Base-by-base conservation (phyloP, 345 rosid species). In the Gossypium mustelinum region DNA sequence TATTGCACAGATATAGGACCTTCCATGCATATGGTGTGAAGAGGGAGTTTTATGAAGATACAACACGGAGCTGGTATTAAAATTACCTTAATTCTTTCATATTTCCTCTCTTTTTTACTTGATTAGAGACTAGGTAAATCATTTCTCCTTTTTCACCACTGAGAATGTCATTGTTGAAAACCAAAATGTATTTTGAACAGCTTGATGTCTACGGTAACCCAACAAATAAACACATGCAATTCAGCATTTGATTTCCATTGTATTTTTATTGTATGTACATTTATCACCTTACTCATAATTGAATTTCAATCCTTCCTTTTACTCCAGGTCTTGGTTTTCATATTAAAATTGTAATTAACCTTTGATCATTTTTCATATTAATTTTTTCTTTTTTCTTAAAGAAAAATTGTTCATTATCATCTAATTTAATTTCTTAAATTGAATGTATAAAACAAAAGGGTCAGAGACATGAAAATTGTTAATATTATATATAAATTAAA, bases 1-100 rank as follows among this genome's bases (percentile, higher is more conserved):
- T 54, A 77, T 79, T 8, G 89, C 89, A 13, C 90, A 88, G 79
- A 54, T 89, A 76, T 88, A 82, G 84, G 52, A 12, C 50, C 45
- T 3, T 2, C 17, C 51, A 55, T 27, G 58, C 62, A 34, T 55
- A 4, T 39, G 14, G 34, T 22, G 22, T 10, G 34, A 71, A 52
- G 20, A 34, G 11, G 48, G 48, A 50, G 34, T 55, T 70, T 34
- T 52, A 34, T 4, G 61, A 52, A 54, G 74, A 55, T 18, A 41
- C 34, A 55, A 18, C 20, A 12, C 63, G 8, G 8, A 67, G 17
- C n/a, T 67, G 54, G 34, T 18, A 22, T 67, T 67, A 34, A 34
- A 34, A 34, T 34, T 34, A 34, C 41, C 41, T 70, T 25, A 48
- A 68, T 68, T 68, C 8, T 14, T 24, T 68, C n/a, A 13, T 43